A percentile compares a stretch with the other conserved stretches of the same genome.
These are phyloP conservation scores for Guadua angustifolia DNA, from an alignment of 176 grass and related monocot species.

Conservation along the genomic window DNA sequence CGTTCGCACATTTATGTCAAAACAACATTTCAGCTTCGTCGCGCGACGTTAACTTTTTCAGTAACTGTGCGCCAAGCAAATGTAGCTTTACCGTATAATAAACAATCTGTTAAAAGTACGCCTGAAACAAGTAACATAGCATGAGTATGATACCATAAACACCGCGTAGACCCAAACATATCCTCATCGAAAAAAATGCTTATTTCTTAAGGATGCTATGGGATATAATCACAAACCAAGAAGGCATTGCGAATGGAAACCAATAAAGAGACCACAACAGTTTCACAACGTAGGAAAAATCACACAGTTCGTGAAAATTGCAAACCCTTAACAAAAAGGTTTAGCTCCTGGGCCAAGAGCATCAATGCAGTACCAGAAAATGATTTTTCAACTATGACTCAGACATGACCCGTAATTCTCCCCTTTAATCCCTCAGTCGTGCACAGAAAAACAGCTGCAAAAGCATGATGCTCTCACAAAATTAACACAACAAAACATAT, in stretches of 20 bases:
- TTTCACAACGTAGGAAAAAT: no score
- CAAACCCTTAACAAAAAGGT: background rate
- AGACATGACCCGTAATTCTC: background rate
- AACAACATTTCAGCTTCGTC: background rate
- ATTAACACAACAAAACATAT: background rate
- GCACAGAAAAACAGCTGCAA: background rate
- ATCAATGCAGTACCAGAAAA: background rate
- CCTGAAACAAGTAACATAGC: background rate
- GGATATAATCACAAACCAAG: background rate
- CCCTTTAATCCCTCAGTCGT: background rate
- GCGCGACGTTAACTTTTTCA: background rate
- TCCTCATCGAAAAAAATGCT: background rate
- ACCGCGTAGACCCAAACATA: background rate
- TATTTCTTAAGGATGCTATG: background rate
- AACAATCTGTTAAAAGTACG: background rate
- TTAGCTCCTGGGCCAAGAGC: background rate
- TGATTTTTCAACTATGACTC: background rate
- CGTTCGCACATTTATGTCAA: background rate
- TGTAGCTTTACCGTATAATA: background rate
- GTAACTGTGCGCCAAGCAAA: background rate
- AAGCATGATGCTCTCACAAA: background rate
- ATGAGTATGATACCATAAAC: background rate
- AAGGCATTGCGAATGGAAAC: background rate
- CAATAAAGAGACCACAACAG: background rate
- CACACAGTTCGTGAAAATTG: background rate